These are phyloP conservation scores for Schwanniomyces yamadae DNA, from an alignment of 805 yeast species.

Conservation along the genomic window DNA sequence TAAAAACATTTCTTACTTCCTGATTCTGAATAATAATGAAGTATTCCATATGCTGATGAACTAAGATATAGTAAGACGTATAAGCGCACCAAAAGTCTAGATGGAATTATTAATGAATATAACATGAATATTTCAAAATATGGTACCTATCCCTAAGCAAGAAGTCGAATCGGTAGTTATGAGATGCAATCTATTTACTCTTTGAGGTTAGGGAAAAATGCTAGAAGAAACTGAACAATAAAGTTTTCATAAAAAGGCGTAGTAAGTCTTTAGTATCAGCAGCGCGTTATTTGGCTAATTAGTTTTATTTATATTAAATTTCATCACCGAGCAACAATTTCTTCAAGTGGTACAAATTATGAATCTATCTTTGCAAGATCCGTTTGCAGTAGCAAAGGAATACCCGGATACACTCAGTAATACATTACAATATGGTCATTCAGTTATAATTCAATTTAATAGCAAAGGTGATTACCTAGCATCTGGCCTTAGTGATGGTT, in stretches of 20 bases:
- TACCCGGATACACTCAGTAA: constrained; percentile 82
- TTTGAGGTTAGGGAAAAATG: too few species aligned
- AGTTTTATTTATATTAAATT: too few species aligned
- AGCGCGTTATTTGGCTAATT: too few species aligned
- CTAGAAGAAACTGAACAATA: too few species aligned
- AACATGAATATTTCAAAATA: not conserved
- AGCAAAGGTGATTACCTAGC: constrained; percentile 84
- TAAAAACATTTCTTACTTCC: constrained; percentile 56
- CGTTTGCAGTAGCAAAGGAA: constrained; percentile 87
- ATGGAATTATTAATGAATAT: not conserved
- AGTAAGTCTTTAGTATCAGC: too few species aligned
- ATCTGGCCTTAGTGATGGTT: constrained; percentile 73
- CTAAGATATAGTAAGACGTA: not conserved
- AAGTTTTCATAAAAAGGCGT: too few species aligned
- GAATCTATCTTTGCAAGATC: constrained; percentile 85
- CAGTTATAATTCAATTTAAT: constrained; percentile 67
- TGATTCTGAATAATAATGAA: constrained; percentile 53
- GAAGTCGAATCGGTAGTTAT: too few species aligned
- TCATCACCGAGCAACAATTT: too few species aligned
- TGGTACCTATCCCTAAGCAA: not conserved
- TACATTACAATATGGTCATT: constrained; percentile 63
- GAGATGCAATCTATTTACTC: too few species aligned
- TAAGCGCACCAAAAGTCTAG: not conserved
- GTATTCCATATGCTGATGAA: constrained; percentile 5
- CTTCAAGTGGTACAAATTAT: too few species aligned